Base-by-base conservation (phyloP, 2,329 filamentous ascomycete genomes). In the Chaetomium globosum region DNA sequence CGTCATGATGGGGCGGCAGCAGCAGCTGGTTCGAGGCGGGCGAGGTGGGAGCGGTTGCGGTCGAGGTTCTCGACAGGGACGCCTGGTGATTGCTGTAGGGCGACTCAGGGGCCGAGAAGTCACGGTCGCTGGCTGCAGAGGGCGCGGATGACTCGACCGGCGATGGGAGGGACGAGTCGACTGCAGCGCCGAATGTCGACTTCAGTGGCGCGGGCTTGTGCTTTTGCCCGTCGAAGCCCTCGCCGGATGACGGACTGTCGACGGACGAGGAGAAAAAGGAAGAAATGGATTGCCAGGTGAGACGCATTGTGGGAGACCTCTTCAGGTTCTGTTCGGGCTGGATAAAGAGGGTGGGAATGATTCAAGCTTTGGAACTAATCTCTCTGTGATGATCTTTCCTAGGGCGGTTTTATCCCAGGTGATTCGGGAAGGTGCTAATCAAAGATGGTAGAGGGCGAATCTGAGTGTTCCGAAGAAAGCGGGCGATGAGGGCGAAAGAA, bases 41-140 rank as follows among this genome's bases (percentile, higher is more conserved):
- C 13, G 33, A 58, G 36, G 21, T 8, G 26, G 60, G 36, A 26
- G 67, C 67, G 2, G 71, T 70, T 9, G 61, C 26, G n/a, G 58
- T 60, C 26, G 61, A 68, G 21, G 68, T 71, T 31, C 68, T 70
- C 1, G 71, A 71, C 26, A 67, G 58, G 56, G 69, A 69, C 51
- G 55, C 59, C 55, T 58, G 59, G 52, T 66, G 71, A 23, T 61
- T 64, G 46, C 55, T 48, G 54, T 46, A 26, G 58, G 53, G 26
- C 19, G 26, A 51, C 53, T 21, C 39, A 9, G 63, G 56, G 8
- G 63, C 54, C 54, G 46, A 61, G 63, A 61, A 66, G 63, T 58
- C 63, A 39, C 48, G 53, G 53, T 64, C 61, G 61, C 54, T 59
- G 30, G 55, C 13, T 3, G 52, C 33, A 28, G 61, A 63, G 54